Evolutionary conservation across 768 basidiomycete species (phyloP).

Genomic region (Cystobasidium ongulense): DNA sequence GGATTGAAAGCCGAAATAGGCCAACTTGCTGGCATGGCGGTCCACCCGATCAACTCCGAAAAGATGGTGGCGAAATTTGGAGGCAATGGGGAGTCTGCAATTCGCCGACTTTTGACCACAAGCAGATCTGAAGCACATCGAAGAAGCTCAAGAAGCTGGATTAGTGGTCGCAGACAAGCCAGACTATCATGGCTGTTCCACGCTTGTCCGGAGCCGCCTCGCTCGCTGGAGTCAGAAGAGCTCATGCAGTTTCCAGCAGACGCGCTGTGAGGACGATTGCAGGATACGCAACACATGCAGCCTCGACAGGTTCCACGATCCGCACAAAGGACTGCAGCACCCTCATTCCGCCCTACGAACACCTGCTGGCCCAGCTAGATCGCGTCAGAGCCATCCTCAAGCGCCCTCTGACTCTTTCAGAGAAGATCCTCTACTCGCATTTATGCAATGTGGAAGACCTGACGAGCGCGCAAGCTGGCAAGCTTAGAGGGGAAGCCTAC

Average conservation of each 20-base stretch:
- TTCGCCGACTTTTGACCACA: not conserved
- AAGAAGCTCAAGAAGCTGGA: too few relatives aligned
- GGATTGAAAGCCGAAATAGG: too few relatives aligned
- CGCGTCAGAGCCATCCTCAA: slow-evolving; percentile 61
- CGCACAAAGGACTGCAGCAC: slow-evolving; percentile 29
- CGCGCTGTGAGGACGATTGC: not conserved
- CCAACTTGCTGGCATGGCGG: too few relatives aligned
- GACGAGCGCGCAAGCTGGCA: slow-evolving; percentile 49
- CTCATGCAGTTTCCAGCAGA: not conserved
- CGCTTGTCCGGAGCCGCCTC: not conserved
- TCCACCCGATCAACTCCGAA: not conserved
- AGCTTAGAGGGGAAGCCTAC: slow-evolving; percentile 75
- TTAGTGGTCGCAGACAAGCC: too few relatives aligned
- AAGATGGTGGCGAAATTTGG: not conserved
- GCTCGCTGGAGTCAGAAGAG: not conserved
- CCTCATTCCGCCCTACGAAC: slow-evolving; percentile 72
- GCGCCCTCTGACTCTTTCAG: slow-evolving; percentile 81
- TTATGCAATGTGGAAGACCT: slow-evolving; percentile 62
- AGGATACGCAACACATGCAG: slow-evolving; percentile 15
- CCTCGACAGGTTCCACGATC: not conserved
- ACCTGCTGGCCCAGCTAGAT: slow-evolving; percentile 62
- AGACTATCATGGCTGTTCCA: not conserved
- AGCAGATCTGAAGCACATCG: too few relatives aligned
- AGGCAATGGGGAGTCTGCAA: not conserved
- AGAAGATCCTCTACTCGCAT: slow-evolving; percentile 96